These are phyloP conservation scores for Zasmidium cellare DNA, from an alignment of 2,329 filamentous ascomycete species.

Conservation along the genomic window DNA sequence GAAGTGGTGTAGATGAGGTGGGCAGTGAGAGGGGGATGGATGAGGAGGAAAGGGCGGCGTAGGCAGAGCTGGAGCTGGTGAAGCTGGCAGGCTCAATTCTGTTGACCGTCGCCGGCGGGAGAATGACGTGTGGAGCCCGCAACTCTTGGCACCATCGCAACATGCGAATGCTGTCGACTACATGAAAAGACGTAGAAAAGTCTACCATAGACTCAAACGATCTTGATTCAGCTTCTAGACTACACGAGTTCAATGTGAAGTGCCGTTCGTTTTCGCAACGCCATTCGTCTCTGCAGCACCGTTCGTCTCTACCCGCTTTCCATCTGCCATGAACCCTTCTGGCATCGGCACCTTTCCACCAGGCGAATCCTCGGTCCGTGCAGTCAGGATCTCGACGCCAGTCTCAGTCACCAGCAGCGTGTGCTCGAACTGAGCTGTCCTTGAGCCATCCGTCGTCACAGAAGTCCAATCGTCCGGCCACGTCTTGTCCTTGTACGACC, in stretches of 20 bases:
- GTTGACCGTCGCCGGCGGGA: no score
- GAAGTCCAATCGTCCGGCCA: conserved; percentile 99
- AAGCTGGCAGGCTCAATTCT: neutral
- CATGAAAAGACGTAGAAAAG: neutral
- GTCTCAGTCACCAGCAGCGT: conserved; percentile 80
- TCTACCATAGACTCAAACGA: neutral
- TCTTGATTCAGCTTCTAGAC: neutral
- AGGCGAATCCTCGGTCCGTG: conserved; percentile 69
- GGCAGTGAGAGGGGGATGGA: neutral
- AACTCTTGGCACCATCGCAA: neutral
- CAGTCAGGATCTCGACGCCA: conserved; percentile 79
- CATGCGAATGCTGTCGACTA: neutral
- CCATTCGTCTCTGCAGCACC: conserved; percentile 7
- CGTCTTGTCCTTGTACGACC: conserved; percentile 86
- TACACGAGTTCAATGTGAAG: neutral
- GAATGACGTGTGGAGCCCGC: neutral
- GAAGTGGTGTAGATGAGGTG: neutral
- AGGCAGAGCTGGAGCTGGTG: neutral
- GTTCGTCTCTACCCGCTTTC: conserved; percentile 8
- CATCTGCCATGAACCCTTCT: conserved; percentile 13
- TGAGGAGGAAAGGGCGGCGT: neutral
- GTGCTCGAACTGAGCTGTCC: conserved; percentile 92
- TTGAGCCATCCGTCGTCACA: conserved; percentile 83
- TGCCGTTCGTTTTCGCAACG: conserved; percentile 1
- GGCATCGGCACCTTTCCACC: conserved; percentile 55